A percentile compares a stretch with the other conserved stretches of the same genome.
phyloP scores from a whole-genome alignment of 164 flowering plant species.

The Nymphaea colorata region DNA sequence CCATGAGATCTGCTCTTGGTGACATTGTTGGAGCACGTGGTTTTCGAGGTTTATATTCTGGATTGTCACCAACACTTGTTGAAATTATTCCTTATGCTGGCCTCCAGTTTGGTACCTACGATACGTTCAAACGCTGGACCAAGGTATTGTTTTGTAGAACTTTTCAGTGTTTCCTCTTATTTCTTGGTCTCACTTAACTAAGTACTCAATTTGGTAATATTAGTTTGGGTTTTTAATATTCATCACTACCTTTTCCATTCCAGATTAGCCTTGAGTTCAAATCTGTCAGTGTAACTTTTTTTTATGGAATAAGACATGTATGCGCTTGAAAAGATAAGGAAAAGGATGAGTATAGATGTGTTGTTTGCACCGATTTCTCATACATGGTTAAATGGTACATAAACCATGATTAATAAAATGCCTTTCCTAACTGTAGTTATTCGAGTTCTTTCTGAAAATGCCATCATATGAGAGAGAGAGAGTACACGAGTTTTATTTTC shows the following conservation, averaged over 20 bases:
- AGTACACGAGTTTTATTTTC: too few relatives aligned
- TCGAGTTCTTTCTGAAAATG: too few relatives aligned
- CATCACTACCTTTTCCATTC: too few relatives aligned
- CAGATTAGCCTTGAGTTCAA: too few relatives aligned
- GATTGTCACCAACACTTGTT: conserved; percentile 88
- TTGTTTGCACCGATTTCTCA: too few relatives aligned
- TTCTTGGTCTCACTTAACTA: not conserved
- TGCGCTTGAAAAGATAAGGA: not conserved
- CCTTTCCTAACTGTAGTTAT: too few relatives aligned
- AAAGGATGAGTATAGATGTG: not conserved
- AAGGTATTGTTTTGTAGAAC: conserved; percentile 33
- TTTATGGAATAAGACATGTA: too few relatives aligned
- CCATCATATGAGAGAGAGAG: too few relatives aligned
- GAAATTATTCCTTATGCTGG: conserved; percentile 98
- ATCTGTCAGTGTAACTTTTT: too few relatives aligned
- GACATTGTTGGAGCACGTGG: conserved; percentile 68
- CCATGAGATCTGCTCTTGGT: conserved; percentile 73
- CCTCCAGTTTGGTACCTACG: conserved; percentile 94
- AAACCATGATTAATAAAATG: too few relatives aligned
- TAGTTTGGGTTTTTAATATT: too few relatives aligned
- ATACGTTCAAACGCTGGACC: conserved; percentile 89
- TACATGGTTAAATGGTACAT: too few relatives aligned
- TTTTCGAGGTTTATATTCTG: conserved; percentile 76
- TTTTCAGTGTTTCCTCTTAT: not conserved
- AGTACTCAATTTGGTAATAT: not conserved